phyloP scores from a whole-genome alignment of 1,139 yeast genomes.

The Scheffersomyces quercinus region DNA sequence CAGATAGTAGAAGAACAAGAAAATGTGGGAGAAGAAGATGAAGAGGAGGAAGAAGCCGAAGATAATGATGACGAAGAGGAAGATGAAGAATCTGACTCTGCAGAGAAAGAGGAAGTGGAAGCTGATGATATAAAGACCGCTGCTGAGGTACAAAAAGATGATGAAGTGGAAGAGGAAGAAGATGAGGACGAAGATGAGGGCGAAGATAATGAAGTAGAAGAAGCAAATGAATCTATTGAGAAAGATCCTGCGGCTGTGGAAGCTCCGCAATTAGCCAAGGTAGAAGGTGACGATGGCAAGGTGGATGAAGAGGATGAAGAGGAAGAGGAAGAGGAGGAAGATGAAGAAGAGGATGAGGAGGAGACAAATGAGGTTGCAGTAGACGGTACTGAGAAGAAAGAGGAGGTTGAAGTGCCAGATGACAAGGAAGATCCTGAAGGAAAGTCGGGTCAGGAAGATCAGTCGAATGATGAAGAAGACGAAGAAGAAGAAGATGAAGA shows the following conservation, averaged over 20 bases:
- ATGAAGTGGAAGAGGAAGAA: not conserved
- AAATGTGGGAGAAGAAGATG: not conserved
- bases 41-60: slow-evolving; percentile 3
- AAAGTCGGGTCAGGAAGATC: slow-evolving; percentile 1
- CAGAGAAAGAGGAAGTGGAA: slow-evolving; percentile 1
- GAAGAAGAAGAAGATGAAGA: slow-evolving; percentile 2
- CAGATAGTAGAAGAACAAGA: slow-evolving; percentile 4
- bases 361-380: not conserved
- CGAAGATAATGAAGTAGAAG: not conserved
- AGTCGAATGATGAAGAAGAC: not conserved
- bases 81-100: not conserved
- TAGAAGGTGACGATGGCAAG: not conserved
- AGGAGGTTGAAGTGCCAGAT: slow-evolving; percentile 1
- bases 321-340: not conserved
- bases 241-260: not conserved
- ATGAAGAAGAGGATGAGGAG: not conserved
- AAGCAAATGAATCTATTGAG: slow-evolving; percentile 1
- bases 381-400: not conserved
- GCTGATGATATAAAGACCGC: not conserved
- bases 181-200: not conserved
- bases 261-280: not conserved
- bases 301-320: not conserved
- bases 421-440: not conserved
- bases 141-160: not conserved
- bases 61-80: slow-evolving; percentile 1